A percentile compares a stretch with the other conserved stretches of the same genome.
Conservation (phyloP, 2,329 filamentous ascomycete genomes). For the Macrophomina phaseolina region DNA sequence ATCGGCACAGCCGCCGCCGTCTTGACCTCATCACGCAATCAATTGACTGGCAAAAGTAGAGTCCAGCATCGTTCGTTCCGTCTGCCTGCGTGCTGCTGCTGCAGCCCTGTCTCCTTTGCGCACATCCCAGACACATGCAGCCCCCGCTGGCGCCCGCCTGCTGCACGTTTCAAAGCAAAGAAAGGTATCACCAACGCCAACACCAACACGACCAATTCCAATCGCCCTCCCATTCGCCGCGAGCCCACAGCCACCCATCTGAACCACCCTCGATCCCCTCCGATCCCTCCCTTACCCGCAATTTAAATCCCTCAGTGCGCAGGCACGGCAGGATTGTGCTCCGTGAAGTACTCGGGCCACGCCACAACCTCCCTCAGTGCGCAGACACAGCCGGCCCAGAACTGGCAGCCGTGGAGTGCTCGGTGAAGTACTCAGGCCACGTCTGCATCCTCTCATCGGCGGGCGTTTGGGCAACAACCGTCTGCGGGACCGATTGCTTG, state of each 20-base stretch:
- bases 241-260: constrained; percentile 12
- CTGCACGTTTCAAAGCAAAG: constrained; percentile 1
- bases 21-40: not conserved
- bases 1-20: not conserved
- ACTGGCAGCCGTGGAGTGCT: too few relatives aligned
- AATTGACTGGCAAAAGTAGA: not conserved
- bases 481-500: constrained; percentile 57
- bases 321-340: constrained; percentile 28
- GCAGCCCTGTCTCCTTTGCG: constrained; percentile 18
- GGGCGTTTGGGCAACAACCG: constrained; percentile 57
- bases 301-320: constrained; percentile 12
- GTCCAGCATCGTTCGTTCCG: not conserved
- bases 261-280: constrained; percentile 14
- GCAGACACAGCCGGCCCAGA: constrained; percentile 24
- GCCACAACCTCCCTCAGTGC: constrained; percentile 34
- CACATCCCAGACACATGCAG: constrained; percentile 13
- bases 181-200: constrained; percentile 20
- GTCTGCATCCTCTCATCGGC: constrained; percentile 67
- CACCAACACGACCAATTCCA: constrained; percentile 9
- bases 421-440: constrained; percentile 53
- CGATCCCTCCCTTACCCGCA: not conserved
- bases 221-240: constrained; percentile 4
- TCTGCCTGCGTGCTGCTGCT: not conserved
- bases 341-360: constrained; percentile 63
- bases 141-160: not conserved